Evolutionary conservation across 306 rosid genomes (phyloP), one percentile per base, ranked within the genome.

Genomic region (Prinsepia uniflora): DNA sequence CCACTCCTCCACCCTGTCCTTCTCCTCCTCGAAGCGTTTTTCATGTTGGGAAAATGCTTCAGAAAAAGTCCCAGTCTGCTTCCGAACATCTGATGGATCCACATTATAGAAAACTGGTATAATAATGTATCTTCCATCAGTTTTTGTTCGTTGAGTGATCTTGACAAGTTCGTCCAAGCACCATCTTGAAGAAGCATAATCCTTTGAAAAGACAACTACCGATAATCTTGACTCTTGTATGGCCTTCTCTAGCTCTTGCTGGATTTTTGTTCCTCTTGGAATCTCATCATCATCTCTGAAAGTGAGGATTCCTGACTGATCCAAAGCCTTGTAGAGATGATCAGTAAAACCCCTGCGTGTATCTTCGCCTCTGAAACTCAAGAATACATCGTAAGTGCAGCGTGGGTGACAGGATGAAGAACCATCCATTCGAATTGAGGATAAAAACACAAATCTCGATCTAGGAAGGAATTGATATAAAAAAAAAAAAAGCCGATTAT

Each of bases 221-320:
- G 53, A 64, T 18, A 64, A 36, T 10, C 5, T 30, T 12, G 69
- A 64, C 36, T 64, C 69, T 7, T 10, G 34, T 18, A 64, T 64
- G 10, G 69, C 53, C 2, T 19, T 64, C 9, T 64, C 19, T 2
- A 43, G 14, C 53, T 64, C 18, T 5, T 8, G 2, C 2, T 45
- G n/a, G 7, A 64, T 64, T 5, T 43, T 45, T 0, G 53, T 50
- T 12, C 73, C 73, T 53, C 52, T 69, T 22, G 11, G 8, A 30
- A 69, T 22, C 11, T 46, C 70, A 24, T 65, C 56, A 20, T 65
- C 70, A 4, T 65, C 70, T 65, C 70, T 19, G n/a, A 53, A 68
- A 1, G 50, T 68, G 52, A 39, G 73, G 1, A 68, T 39, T 40
- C 73, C 73, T 6, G 73, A 49, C 30, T 2, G 47, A 39, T 52